Base-by-base conservation (phyloP, 2,329 filamentous ascomycete species). In the Beauveria caledonica region DNA sequence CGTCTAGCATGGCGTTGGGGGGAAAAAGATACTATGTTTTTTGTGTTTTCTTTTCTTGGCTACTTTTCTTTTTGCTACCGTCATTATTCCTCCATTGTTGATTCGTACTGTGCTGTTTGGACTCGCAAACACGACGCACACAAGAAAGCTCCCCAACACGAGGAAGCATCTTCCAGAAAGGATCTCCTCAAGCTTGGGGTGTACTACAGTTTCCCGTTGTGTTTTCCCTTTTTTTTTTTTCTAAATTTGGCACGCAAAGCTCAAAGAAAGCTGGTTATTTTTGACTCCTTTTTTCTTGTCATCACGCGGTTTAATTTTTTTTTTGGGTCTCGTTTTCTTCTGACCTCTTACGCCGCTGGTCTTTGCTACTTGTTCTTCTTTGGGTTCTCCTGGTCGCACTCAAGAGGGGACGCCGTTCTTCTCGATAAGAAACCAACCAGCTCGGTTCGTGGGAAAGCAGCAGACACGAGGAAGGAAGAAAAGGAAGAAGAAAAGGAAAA, bases 1-100 rank as follows among this genome's bases (percentile, higher is more conserved):
- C 60, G 15, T 67, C 58, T 62, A 71, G 69, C 69, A 71, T 65
- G 70, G 70, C 70, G 70, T 71, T 72, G 63, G 63, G 69, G 67
- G 66, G 65, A 63, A 64, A 64, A 63, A 65, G 52, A 48, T 33
- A 63, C 63, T 60, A 54, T 57, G 27, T 48, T 17, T 51, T 42
- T 40, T 55, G 29, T 54, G 33, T 33, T 51, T 29, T 59, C 54
- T 49, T 54, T 60, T 33, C 27, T 59, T 59, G 49, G 27, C 48
- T 63, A 61, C 39, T 57, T 63, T 50, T 60, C 9, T 33, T 10
- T 33, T 44, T 51, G 49, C 15, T 15, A 15, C 10, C 11, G 21
- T 40, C 44, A 6, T 21, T 23, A 4, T 45, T 13, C 23, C 19
- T 25, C 25, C 44, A 33, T 33, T 33, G 5, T 33, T 33, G 29